Evolutionary conservation across 176 grass and related monocot genomes (phyloP).

Genomic region (Eragrostis nindensis): DNA sequence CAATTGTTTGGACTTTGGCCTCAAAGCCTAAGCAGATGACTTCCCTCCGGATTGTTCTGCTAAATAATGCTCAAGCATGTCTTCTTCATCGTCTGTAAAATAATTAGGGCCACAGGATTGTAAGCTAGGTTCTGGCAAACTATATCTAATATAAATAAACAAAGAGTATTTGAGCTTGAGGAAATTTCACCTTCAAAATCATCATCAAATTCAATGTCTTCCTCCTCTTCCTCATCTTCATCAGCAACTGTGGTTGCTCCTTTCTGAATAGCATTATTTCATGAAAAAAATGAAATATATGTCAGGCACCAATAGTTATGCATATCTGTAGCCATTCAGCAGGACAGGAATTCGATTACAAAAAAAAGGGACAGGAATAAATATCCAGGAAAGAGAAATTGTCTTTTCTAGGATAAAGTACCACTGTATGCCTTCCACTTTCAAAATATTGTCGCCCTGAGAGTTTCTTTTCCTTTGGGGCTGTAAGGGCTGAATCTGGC

Average conservation of each 20-base stretch:
- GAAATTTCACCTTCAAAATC: slow-evolving; percentile 85
- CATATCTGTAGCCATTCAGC: slow-evolving; percentile 33
- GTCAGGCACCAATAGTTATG: slow-evolving; percentile 27
- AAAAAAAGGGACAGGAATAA: no score
- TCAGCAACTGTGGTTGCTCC: slow-evolving; percentile 72
- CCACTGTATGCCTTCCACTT: slow-evolving; percentile 83
- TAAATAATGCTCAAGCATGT: slow-evolving; percentile 99
- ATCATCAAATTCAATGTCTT: slow-evolving; percentile 92
- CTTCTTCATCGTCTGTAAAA: slow-evolving; percentile 92
- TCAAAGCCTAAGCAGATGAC: slow-evolving; percentile 54
- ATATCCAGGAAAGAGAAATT: not conserved
- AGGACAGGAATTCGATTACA: not conserved
- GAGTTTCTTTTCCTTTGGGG: slow-evolving; percentile 91
- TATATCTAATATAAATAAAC: slow-evolving; percentile 17
- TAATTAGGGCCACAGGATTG: slow-evolving; percentile 4
- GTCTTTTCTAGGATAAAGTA: slow-evolving; percentile 40
- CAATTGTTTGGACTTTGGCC: slow-evolving; percentile 17
- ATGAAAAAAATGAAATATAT: slow-evolving; percentile 30
- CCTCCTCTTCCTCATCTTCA: slow-evolving; percentile 88
- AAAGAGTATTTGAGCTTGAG: not conserved
- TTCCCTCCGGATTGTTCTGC: slow-evolving; percentile 66
- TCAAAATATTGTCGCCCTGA: slow-evolving; percentile 90
- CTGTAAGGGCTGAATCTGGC: slow-evolving; percentile 92
- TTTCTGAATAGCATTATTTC: slow-evolving; percentile 62
- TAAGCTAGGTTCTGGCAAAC: slow-evolving; percentile 17